Base-by-base conservation (phyloP, 1,139 yeast genomes). In the Candida mesenterica region DNA sequence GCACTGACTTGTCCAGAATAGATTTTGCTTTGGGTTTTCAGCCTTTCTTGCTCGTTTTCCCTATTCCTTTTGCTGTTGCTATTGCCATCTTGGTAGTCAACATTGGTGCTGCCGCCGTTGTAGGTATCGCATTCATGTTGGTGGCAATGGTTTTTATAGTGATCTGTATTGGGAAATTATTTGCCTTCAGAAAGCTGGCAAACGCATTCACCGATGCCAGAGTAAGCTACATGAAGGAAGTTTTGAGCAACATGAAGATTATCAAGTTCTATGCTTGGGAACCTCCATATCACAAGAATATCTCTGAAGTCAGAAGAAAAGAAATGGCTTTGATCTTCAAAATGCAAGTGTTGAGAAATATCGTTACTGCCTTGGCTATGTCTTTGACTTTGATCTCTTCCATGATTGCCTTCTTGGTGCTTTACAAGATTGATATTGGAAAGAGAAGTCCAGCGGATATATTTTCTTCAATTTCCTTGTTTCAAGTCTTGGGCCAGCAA, bases 1-100 rank as follows among this genome's bases (percentile, higher is more conserved):
- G 92, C 10, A 80, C 94, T 2, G 96, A 87, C 53, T 68, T 87
- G 37, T 77, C 90, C 18, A 75, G 95, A 51, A 73, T 88, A 27
- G 95, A 87, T 53, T 75, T 85, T 51, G 92, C 94, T 4, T 55
- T 79, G 23, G 77, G 80, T 6, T 83, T 82, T 60, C 82, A 80
- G 47, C 87, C 88, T 3, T 76, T 79, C 51, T 59, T 79, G 9
- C 57, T 82, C 40, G 70, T 80, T 13, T 72, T 84, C 49, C 83
- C 89, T 0, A 64, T 79, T n/a, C 75, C 83, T 1, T 57, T 81
- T 13, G 71, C 65, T 12, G 69, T 79, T 33, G 71, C 83, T 30
- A 70, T 86, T 40, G 88, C 77, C 1, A 62, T 87, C 28, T 71
- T 88, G 36, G 62, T 83, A 32, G 70, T 75, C 37, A 84, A 85